These are phyloP conservation scores for Chenopodium album DNA, from an alignment of 148 eudicot species.

Conservation along the genomic window DNA sequence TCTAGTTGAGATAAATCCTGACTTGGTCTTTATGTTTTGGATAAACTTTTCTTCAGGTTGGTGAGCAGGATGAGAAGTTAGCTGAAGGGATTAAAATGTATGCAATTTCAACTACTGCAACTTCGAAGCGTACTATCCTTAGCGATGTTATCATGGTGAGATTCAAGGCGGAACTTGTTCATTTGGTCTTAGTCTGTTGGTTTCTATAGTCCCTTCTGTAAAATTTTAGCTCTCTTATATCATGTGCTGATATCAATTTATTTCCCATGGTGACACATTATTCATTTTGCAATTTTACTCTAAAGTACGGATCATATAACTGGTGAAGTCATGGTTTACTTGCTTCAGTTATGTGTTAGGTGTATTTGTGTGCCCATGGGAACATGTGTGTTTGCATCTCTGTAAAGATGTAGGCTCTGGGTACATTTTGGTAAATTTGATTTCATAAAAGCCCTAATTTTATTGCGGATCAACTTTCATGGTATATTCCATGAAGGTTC, in stretches of 20 bases:
- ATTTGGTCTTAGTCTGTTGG: not conserved
- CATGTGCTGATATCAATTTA: not conserved
- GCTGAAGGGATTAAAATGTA: conserved; percentile 89
- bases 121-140: conserved; percentile 81
- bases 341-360: not conserved
- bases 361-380: not conserved
- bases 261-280: not conserved
- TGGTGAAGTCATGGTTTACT: not conserved
- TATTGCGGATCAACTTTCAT: not conserved
- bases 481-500: not conserved
- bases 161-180: conserved; percentile 13
- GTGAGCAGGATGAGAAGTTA: conserved; percentile 88
- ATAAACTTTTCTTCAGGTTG: conserved; percentile 52
- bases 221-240: not conserved
- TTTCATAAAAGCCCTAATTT: not conserved
- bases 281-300: not conserved
- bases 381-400: not conserved
- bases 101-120: conserved; percentile 64
- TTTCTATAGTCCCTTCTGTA: conserved; percentile 3
- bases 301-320: not conserved
- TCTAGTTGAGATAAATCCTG: not conserved
- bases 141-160: conserved; percentile 84
- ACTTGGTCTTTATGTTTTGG: not conserved
- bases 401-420: not conserved
- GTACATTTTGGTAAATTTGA: not conserved